Base-by-base conservation (phyloP, 305 asterid genomes). In the Rubia balearica region DNA sequence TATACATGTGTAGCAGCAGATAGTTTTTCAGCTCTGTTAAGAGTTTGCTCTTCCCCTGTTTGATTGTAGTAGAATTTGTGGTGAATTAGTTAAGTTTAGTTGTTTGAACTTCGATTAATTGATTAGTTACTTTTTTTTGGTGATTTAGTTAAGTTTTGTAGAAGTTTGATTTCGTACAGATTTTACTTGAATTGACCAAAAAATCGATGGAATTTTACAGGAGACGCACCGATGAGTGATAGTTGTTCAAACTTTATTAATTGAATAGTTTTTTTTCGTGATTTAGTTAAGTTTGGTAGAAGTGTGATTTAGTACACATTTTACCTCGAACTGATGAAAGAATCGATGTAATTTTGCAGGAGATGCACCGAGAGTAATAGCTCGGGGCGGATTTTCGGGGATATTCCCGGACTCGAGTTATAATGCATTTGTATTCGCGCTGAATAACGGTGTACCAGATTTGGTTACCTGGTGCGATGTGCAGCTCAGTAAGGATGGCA, bases 351-450 rank as follows among this genome's bases (percentile, higher is more conserved):
- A 63, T 71, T 62, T 67, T 74, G 70, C 84, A 87, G 96, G 96
- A 67, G 67, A 65, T 77, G 77, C 80, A 7, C 96, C 96, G 57
- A 41, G 81, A 69, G 92, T 84, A 67, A 74, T 87, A 74, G 92
- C 90, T 68, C 83, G 86, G 22, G 90, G 92, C 27, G 96, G 96
- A 73, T 81, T 81, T 78, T 87, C 96, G 9, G 96, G 96, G 68
- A 1, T 87, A 22, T 83, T 89, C 74, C 89, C 89, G 0, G 92
- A 82, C 56, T 87, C 92, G 33, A 81, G 92, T 77, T 42, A 0
- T 16, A 41, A 43, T 67, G 90, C 90, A 12, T 89, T 81, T 75
- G 0, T 0, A 5, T 12, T 81, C 8, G 84, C 87, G 5, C 40
- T 38, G 41, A 0, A 0, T 3, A 36, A 73, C 12, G 67, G 86